Evolutionary conservation across 208 protist species (phyloP).

Genomic region (Trypanosoma theileri): DNA sequence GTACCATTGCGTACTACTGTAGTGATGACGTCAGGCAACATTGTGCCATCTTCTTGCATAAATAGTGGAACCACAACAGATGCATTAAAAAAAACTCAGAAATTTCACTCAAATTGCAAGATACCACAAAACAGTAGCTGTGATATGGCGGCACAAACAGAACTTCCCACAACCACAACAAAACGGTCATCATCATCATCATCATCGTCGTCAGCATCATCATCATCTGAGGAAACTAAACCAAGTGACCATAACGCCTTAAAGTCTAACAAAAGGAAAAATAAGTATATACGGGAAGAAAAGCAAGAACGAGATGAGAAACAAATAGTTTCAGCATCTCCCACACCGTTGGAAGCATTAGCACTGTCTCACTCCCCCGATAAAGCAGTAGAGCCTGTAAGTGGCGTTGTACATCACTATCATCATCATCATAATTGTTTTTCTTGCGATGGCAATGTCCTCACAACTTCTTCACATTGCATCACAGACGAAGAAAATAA

Average conservation of each 20-base stretch:
- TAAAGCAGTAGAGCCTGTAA: not conserved
- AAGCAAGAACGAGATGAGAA: not conserved
- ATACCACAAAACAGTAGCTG: not conserved
- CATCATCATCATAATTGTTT: constrained; percentile 22
- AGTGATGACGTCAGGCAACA: no score
- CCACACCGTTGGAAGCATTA: constrained; percentile 19
- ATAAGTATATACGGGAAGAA: not conserved
- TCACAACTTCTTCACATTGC: not conserved
- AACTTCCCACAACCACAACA: not conserved
- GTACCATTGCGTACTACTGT: not conserved
- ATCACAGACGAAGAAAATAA: not conserved
- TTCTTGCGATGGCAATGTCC: not conserved
- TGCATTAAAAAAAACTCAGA: not conserved
- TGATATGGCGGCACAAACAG: not conserved
- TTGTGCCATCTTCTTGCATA: not conserved
- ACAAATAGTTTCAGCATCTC: not conserved
- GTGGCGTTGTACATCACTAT: constrained; percentile 19
- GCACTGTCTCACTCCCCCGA: not conserved
- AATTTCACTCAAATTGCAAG: not conserved
- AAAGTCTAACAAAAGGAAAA: not conserved
- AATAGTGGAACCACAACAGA: not conserved
- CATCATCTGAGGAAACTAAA: not conserved
- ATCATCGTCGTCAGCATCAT: not conserved
- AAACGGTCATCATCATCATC: no score
- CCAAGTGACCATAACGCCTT: not conserved